Evolutionary conservation across 2,329 filamentous ascomycete genomes (phyloP), one percentile per base, ranked within the genome.

Genomic region (Alternaria triticimaculans): DNA sequence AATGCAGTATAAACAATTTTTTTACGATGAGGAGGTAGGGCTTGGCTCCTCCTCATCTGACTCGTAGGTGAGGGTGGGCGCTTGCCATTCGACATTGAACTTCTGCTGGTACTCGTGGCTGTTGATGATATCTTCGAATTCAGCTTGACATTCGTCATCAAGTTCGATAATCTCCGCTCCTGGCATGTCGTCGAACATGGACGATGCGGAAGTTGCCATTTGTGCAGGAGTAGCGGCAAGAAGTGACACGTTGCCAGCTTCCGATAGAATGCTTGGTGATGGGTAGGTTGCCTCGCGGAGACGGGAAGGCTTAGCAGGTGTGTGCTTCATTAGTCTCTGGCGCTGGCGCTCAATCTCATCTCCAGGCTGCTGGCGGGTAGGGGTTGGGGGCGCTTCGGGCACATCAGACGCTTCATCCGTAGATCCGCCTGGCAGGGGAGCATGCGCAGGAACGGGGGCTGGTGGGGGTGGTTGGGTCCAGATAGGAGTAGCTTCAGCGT

Each of bases 391-490:
- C 6, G 37, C 20, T 33, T 56, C 54, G 28, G 48, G 10, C 14
- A 53, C 28, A 41, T 26, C 20, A 30, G 50, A 21, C n/a, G 60
- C 20, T 12, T 67, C 66, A 26, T 25, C 28, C 23, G 53, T 25
- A 30, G 66, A 30, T 21, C 62, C 63, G 43, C 63, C 64, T 28
- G 77, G 77, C 18, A 80, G 66, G 3, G 74, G 71, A 12, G 74
- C 74, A 58, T 80, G 77, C 14, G 77, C 71, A 11, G 78, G 77
- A 10, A 72, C 74, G 10, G 78, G 78, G 23, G 78, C 69, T 3
- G 78, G 77, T 8, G 77, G 78, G 12, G 78, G 78, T 20, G 74
- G 62, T 54, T 80, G 76, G 1, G 76, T 79, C 74, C 75, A 78
- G 28, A 74, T 62, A 33, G 65, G 69, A 30, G 67, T 59, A 12